Conservation (phyloP, 176 grass and related monocot species). For the Echinochloa phyllopogon region DNA sequence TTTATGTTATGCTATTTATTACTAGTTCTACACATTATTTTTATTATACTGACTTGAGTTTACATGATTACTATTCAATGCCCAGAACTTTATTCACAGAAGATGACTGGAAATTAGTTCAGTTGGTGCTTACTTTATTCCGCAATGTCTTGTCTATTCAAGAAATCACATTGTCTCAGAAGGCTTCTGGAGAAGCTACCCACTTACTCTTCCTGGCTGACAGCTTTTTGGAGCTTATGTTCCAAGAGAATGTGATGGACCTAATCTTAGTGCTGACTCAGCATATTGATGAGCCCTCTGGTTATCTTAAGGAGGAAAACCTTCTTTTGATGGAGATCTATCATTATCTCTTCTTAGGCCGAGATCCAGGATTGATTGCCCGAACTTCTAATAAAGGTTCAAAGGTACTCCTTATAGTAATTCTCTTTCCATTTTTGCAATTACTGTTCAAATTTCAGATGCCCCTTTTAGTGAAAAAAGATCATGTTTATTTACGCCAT, state of each 20-base stretch:
- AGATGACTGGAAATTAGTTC: slow-evolving; percentile 98
- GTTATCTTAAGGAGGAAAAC: slow-evolving; percentile 87
- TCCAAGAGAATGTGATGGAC: slow-evolving; percentile 97
- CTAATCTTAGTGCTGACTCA: slow-evolving; percentile 93
- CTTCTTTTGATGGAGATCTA: slow-evolving; percentile 92
- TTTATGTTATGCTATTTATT: slow-evolving; percentile 24
- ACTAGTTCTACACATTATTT: slow-evolving; percentile 29
- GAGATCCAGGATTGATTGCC: slow-evolving; percentile 82
- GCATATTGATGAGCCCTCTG: slow-evolving; percentile 79
- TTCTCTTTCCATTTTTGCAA: slow-evolving; percentile 14
- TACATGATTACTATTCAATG: slow-evolving; percentile 48
- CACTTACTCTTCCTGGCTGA: slow-evolving; percentile 73
- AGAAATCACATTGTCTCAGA: slow-evolving; percentile 90
- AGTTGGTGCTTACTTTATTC: slow-evolving; percentile 92
- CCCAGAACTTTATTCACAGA: slow-evolving; percentile 79
- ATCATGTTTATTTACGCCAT: slow-evolving; percentile 26
- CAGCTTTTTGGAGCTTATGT: slow-evolving; percentile 83
- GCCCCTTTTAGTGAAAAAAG: slow-evolving; percentile 11
- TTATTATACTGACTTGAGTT: slow-evolving; percentile 14
- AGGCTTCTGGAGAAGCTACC: slow-evolving; percentile 77
- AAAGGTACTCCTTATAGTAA: slow-evolving; percentile 56
- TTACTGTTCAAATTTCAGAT: slow-evolving; percentile 7
- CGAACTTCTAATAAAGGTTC: slow-evolving; percentile 57
- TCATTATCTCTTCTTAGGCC: slow-evolving; percentile 80
- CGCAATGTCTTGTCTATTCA: slow-evolving; percentile 84